A percentile compares a stretch with the other conserved stretches of the same genome.
Conservation (phyloP, 2,329 filamentous ascomycete genomes). For the Curvularia lunata region DNA sequence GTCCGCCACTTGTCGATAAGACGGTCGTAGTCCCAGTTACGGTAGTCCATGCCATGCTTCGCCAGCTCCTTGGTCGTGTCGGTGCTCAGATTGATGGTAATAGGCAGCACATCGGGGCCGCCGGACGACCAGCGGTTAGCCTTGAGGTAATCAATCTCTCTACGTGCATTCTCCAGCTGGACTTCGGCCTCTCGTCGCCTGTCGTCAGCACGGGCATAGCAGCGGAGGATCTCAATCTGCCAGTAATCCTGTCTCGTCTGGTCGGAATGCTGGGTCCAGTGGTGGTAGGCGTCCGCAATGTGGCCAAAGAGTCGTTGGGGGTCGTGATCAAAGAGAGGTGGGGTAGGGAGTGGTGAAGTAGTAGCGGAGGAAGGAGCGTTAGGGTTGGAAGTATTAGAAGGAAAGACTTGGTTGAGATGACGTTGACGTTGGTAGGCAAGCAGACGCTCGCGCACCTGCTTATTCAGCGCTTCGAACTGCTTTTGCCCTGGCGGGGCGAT, state of each 20-base stretch:
- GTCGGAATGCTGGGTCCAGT: slow-evolving; percentile 73
- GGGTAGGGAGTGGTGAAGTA: slow-evolving; percentile 47
- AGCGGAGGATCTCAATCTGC: slow-evolving; percentile 56
- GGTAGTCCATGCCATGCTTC: slow-evolving; percentile 46
- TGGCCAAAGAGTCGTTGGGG: slow-evolving; percentile 76
- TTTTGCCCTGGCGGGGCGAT: slow-evolving; percentile 74
- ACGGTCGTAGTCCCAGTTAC: slow-evolving; percentile 51
- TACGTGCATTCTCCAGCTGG: slow-evolving; percentile 50
- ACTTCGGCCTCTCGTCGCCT: slow-evolving; percentile 45
- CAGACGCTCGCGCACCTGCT: slow-evolving; percentile 72
- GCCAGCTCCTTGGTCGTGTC: slow-evolving; percentile 50
- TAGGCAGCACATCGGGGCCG: slow-evolving; percentile 38
- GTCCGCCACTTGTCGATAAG: slow-evolving; percentile 50
- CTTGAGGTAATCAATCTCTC: slow-evolving; percentile 53
- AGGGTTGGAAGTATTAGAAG: slow-evolving; percentile 30
- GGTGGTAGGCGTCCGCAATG: slow-evolving; percentile 74
- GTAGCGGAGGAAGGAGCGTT: slow-evolving; percentile 31
- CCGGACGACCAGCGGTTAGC: slow-evolving; percentile 37
- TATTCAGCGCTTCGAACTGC: slow-evolving; percentile 74
- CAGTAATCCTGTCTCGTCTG: slow-evolving; percentile 52
- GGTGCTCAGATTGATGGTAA: slow-evolving; percentile 46
- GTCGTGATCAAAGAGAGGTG: slow-evolving; percentile 60
- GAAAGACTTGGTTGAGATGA: slow-evolving; percentile 46
- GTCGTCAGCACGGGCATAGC: slow-evolving; percentile 52
- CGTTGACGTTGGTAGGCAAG: slow-evolving; percentile 44